These are phyloP conservation scores for Plasmopara halstedii DNA, from an alignment of 352 stramenopile genomes.

Conservation along the genomic window DNA sequence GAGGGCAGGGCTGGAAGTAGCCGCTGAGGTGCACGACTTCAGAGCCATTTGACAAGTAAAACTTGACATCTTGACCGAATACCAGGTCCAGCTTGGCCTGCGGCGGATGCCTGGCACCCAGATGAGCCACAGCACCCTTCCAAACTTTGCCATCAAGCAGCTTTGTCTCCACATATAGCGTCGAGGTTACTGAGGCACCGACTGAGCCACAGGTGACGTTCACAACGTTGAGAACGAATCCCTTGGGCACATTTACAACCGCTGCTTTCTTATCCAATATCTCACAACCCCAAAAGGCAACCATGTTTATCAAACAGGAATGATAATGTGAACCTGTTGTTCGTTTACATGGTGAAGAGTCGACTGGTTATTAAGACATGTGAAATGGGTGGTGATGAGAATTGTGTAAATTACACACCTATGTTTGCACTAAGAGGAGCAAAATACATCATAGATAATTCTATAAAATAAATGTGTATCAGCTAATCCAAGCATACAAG, in stretches of 20 bases:
- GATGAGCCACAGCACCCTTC: conserved; percentile 61
- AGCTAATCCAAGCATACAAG: too few species aligned
- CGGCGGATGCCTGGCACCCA: conserved; percentile 39
- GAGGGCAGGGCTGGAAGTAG: conserved; percentile 72
- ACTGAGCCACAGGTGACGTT: conserved; percentile 34
- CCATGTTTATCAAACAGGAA: conserved; percentile 12
- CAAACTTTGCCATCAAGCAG: conserved; percentile 54
- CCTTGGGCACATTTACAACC: conserved; percentile 40
- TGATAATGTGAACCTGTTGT: not conserved
- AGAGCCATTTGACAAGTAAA: conserved; percentile 54
- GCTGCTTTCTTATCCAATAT: conserved; percentile 52
- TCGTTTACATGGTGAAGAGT: conserved; percentile 3
- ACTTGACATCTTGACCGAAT: conserved; percentile 67
- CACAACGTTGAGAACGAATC: conserved; percentile 57
- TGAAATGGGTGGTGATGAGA: conserved; percentile 21
- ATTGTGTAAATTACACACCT: conserved; percentile 18
- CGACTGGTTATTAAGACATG: not conserved
- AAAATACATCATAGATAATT: too few species aligned
- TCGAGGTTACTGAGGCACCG: conserved; percentile 22
- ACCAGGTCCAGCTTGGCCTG: conserved; percentile 81
- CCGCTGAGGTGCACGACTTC: conserved; percentile 66
- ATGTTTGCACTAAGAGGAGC: too few species aligned
- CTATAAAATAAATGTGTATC: too few species aligned
- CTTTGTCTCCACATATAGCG: conserved; percentile 50
- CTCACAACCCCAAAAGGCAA: conserved; percentile 50